Conservation (phyloP, 169 alveolate species). For the Eimeria sp. region DNA sequence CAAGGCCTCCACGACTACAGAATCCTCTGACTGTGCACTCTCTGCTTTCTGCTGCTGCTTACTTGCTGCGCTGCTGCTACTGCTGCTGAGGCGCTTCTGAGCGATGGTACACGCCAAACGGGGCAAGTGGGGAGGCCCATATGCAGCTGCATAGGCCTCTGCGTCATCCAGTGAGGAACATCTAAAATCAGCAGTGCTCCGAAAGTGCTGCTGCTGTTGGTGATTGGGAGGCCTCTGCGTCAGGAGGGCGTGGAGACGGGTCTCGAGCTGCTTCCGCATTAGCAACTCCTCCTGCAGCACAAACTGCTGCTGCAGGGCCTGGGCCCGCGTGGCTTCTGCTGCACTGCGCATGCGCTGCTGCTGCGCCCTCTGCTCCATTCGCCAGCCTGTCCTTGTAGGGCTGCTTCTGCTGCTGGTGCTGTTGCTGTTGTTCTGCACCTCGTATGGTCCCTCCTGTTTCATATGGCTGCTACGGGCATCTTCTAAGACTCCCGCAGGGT, state of each 20-base stretch:
- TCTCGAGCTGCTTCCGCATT: constrained; percentile 44
- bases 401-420: constrained; percentile 50
- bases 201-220: constrained; percentile 39
- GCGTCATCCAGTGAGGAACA: constrained; percentile 5
- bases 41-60: constrained; percentile 2
- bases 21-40: background rate
- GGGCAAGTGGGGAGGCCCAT: constrained; percentile 24
- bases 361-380: constrained; percentile 41
- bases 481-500: constrained; percentile 11
- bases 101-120: constrained; percentile 45
- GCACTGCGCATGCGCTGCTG: constrained; percentile 39
- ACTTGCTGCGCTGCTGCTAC: background rate
- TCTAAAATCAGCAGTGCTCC: background rate
- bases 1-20: constrained; percentile 33
- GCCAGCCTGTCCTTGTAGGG: constrained; percentile 22
- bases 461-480: background rate
- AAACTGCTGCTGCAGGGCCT: constrained; percentile 64
- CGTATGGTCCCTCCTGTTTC: background rate
- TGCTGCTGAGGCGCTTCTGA: constrained; percentile 45
- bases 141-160: background rate
- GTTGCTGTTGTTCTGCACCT: constrained; percentile 20
- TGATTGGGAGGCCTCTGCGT: background rate
- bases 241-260: constrained; percentile 62
- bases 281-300: constrained; percentile 60
- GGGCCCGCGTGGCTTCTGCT: constrained; percentile 33